Evolutionary conservation across 495 filamentous ascomycete species (phyloP).

Genomic region (Durotheca rogersii): DNA sequence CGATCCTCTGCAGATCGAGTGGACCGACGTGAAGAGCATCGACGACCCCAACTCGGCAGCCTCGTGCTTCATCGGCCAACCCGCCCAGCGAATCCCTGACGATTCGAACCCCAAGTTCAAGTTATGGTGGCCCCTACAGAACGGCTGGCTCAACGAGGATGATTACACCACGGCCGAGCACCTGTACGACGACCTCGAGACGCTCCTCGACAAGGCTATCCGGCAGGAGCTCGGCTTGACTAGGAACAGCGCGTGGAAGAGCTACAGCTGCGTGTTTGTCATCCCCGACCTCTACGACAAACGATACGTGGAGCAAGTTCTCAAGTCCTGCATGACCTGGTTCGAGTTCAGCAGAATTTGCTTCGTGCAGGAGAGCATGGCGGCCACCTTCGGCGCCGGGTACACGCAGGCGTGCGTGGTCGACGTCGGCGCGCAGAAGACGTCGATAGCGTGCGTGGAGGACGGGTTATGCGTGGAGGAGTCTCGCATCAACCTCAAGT

Average conservation of each 20-base stretch:
- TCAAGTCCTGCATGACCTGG: conserved; percentile 83
- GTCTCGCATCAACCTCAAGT: conserved; percentile 88
- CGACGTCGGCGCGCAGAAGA: conserved; percentile 96
- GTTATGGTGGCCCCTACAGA: conserved; percentile 84
- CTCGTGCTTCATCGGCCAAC: conserved; percentile 75
- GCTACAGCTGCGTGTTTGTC: conserved; percentile 92
- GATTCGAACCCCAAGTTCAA: conserved; percentile 86
- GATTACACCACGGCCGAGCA: conserved; percentile 77
- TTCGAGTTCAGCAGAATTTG: conserved; percentile 84
- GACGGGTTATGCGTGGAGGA: conserved; percentile 94
- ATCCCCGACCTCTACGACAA: conserved; percentile 97
- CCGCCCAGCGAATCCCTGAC: conserved; percentile 83
- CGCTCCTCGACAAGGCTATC: conserved; percentile 82
- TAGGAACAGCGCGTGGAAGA: conserved; percentile 75
- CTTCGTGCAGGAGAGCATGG: conserved; percentile 93
- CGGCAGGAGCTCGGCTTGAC: conserved; percentile 76
- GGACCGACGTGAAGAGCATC: conserved; percentile 75
- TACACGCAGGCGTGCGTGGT: conserved; percentile 92
- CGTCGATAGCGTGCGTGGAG: conserved; percentile 95
- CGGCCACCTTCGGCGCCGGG: conserved; percentile 93
- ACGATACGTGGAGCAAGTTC: conserved; percentile 75
- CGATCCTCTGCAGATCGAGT: conserved; percentile 87
- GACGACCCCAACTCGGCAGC: conserved; percentile 56
- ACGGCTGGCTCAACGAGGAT: conserved; percentile 85
- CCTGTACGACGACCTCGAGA: conserved; percentile 80